These are phyloP conservation scores for Aspergillus nanangensis DNA, from an alignment of 495 filamentous ascomycete species.

Conservation along the genomic window DNA sequence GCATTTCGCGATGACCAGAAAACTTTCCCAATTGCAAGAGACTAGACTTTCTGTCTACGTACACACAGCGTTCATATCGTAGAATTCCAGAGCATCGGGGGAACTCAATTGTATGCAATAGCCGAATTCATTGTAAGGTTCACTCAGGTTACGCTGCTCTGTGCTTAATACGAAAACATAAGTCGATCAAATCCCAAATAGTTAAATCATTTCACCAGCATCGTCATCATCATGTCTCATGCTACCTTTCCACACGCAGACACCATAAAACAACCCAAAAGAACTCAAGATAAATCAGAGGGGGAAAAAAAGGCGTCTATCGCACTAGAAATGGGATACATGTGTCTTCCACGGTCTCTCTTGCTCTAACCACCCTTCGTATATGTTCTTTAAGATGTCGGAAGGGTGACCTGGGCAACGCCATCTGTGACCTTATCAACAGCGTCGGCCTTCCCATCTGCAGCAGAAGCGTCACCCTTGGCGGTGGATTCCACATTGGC, in stretches of 20 bases:
- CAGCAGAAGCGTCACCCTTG: conserved; percentile 29
- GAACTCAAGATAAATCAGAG: neutral
- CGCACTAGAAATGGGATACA: neutral
- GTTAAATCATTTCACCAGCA: conserved; percentile 1
- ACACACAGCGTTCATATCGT: too few relatives aligned
- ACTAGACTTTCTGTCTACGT: too few relatives aligned
- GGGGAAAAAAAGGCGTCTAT: too few relatives aligned
- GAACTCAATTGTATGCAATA: too few relatives aligned
- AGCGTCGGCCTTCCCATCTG: conserved; percentile 24
- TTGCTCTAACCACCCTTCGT: neutral
- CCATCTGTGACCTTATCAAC: conserved; percentile 38
- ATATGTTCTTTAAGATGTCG: conserved; percentile 24
- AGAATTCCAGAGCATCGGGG: too few relatives aligned
- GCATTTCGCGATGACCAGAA: too few relatives aligned
- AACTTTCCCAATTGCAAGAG: too few relatives aligned
- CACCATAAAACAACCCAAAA: conserved; percentile 1
- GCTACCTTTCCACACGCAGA: neutral
- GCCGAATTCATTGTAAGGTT: too few relatives aligned
- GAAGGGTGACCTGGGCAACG: conserved; percentile 37
- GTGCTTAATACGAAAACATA: too few relatives aligned
- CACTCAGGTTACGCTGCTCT: too few relatives aligned
- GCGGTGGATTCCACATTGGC: conserved; percentile 12
- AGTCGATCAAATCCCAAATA: conserved; percentile 1
- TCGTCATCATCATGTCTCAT: conserved; percentile 7
- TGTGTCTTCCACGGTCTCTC: neutral